Conservation (phyloP, 208 protist species). For the Acanthamoeba royreba region DNA sequence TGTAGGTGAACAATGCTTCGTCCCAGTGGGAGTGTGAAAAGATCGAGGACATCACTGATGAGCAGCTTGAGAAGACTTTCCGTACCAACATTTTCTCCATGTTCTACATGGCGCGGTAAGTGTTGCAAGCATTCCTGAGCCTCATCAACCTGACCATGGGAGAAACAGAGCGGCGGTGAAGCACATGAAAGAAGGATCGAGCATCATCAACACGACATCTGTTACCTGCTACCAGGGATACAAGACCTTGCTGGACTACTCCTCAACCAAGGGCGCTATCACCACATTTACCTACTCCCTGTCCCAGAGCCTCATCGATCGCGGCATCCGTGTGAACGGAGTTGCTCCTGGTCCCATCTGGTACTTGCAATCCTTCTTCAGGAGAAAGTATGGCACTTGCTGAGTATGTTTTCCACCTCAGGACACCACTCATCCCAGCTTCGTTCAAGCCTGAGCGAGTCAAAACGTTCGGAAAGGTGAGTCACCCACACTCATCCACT, state of each 20-base stretch:
- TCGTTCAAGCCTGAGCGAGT: constrained; percentile 18
- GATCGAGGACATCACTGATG: constrained; percentile 61
- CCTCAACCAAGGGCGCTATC: constrained; percentile 72
- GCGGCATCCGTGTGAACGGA: constrained; percentile 70
- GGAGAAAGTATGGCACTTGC: no score
- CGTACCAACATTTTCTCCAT: constrained; percentile 70
- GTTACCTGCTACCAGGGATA: constrained; percentile 59
- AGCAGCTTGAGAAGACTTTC: constrained; percentile 70
- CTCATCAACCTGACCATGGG: no score
- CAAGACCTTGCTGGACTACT: constrained; percentile 63
- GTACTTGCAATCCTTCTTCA: no score
- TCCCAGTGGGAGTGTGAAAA: constrained; percentile 47
- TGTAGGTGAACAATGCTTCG: constrained; percentile 65
- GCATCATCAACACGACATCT: constrained; percentile 71
- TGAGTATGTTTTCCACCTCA: no score
- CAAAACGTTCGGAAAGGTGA: constrained; percentile 51
- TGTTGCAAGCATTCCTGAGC: not conserved
- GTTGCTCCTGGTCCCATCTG: constrained; percentile 76
- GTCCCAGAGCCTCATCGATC: constrained; percentile 34
- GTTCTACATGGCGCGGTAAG: constrained; percentile 61
- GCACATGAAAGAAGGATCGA: constrained; percentile 48
- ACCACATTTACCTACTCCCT: constrained; percentile 66
- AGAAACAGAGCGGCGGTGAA: constrained; percentile 37
- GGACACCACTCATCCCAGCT: constrained; percentile 60
- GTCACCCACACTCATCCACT: not conserved